Conservation (phyloP, 2,329 filamentous ascomycete species). For the Apiospora rasikravindrae region DNA sequence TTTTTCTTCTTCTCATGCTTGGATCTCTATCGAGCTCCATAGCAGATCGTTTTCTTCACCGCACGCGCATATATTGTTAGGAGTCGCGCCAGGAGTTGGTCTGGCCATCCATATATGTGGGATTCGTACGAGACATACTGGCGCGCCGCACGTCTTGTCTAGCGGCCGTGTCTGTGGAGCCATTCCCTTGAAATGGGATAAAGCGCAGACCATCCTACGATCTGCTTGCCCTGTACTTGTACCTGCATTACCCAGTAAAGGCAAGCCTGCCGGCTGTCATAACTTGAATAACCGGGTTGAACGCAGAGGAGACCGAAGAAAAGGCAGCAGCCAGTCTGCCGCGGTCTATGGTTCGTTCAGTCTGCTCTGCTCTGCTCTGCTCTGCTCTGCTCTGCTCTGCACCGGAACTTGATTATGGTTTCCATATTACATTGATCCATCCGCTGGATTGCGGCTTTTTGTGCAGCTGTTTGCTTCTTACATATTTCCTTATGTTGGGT, state of each 20-base stretch:
- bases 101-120: neutral
- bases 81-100: neutral
- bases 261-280: neutral
- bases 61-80: neutral
- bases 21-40: neutral
- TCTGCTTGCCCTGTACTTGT: neutral
- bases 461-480: neutral
- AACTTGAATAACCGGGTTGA: too few relatives aligned
- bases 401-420: neutral
- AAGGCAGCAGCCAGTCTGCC: neutral
- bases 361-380: neutral
- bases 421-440: neutral
- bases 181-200: neutral
- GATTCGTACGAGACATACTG: neutral
- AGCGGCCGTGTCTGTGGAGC: conserved; percentile 9
- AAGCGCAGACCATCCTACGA: neutral
- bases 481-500: conserved; percentile 4
- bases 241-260: neutral
- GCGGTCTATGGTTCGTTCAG: neutral
- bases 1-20: too few relatives aligned
- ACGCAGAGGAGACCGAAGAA: neutral
- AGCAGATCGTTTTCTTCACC: neutral
- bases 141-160: conserved; percentile 3
- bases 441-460: neutral
- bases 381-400: neutral